Percentiles rank a stretch among this genome's conserved stretches.
phyloP scores from a whole-genome alignment of 2,329 filamentous ascomycete species.

The Fusarium sulawesiense region DNA sequence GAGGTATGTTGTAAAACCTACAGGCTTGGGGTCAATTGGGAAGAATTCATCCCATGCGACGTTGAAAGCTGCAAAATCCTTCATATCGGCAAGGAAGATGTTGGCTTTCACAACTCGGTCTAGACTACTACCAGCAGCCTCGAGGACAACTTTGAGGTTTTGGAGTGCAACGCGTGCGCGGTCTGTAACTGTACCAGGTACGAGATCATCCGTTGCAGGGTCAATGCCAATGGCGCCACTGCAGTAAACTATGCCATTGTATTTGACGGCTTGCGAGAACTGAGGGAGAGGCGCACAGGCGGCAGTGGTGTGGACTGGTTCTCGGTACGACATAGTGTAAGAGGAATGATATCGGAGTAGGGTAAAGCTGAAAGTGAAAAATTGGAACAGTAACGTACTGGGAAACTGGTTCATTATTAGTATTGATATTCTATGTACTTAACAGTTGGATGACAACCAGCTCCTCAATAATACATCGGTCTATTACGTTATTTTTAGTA shows the following conservation, averaged over 20 bases:
- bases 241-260: slow-evolving; percentile 7
- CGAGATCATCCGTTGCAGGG: background rate
- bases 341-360: too few relatives aligned
- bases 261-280: slow-evolving; percentile 3
- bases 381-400: background rate
- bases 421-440: too few relatives aligned
- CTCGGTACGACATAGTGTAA: background rate
- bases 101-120: slow-evolving; percentile 11
- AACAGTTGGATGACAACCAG: too few relatives aligned
- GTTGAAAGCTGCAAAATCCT: slow-evolving; percentile 5
- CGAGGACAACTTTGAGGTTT: background rate
- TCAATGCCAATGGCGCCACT: slow-evolving; percentile 5
- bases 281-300: background rate
- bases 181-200: background rate
- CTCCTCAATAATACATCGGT: too few relatives aligned
- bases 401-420: too few relatives aligned
- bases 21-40: background rate
- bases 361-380: background rate
- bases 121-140: slow-evolving; percentile 5
- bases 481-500: too few relatives aligned
- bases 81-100: slow-evolving; percentile 11
- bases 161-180: background rate
- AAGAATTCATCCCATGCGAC: slow-evolving; percentile 15
- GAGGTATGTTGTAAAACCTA: background rate
- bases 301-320: background rate